Evolutionary conservation across 148 eudicot species (phyloP), one percentile per base, ranked within the genome.

Genomic region (Nepenthes gracilis): DNA sequence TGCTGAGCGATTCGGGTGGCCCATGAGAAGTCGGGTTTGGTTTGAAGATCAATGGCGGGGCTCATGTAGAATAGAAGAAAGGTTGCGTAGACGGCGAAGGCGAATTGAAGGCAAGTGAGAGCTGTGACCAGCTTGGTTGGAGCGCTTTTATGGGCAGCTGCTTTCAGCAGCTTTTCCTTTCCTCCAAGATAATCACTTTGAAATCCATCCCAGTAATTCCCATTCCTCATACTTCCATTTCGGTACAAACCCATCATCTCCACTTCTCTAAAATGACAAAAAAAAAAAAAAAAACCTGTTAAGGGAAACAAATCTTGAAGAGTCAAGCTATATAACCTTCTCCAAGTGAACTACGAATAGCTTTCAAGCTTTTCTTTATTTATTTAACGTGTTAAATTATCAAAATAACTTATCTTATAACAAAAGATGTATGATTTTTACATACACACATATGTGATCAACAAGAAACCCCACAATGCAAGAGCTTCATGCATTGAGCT

Each of bases 11-110:
- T 70, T 32, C 69, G 67, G 1, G 88, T 77, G 5, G 96, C 95
- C 98, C 98, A 93, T 0, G 82, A 5, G 55, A 93, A 86, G 43
- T 93, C 98, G 0, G 95, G 98, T 64, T 82, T 93, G 2, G 85
- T 54, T 2, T 87, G 60, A 33, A 93, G 54, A 61, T 93, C 98
- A 32, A 93, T 63, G 0, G 87, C 34, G 1, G 98, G 98, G 65
- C 91, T 88, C 95, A 93, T 86, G 81, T 82, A 85, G 47, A 85
- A 93, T 33, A 93, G 40, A 5, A 93, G 77, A 55, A 86, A 86
- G 0, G 98, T 93, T 1, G 96, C 98, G 61, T 93, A 93, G 11
- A 93, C 59, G 0, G 96, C 98, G 49, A 93, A 93, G 1, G 80
- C 82, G 58, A 93, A 88, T 63, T 93, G 98, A 11, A 93, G 69